These are phyloP conservation scores for Leccinum obscurum DNA, from an alignment of 768 basidiomycete genomes.

Conservation along the genomic window DNA sequence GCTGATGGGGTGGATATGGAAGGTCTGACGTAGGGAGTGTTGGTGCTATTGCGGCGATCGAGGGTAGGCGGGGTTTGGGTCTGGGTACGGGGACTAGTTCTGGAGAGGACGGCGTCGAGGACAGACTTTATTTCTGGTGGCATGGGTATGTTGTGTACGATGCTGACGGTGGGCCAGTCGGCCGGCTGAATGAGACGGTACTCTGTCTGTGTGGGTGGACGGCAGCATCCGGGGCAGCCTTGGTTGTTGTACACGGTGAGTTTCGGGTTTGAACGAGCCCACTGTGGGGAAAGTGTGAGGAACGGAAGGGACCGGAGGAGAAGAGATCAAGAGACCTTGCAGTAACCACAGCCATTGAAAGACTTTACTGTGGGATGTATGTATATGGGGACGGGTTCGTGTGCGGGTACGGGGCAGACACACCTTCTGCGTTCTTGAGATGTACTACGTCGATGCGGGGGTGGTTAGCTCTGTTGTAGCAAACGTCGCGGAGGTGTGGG, in stretches of 20 bases:
- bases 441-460: slow-evolving; percentile 77
- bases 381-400: slow-evolving; percentile 14
- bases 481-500: slow-evolving; percentile 73
- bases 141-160: slow-evolving; percentile 71
- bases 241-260: slow-evolving; percentile 61
- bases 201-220: slow-evolving; percentile 63
- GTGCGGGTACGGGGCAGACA: slow-evolving; percentile 21
- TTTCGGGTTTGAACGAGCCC: slow-evolving; percentile 66
- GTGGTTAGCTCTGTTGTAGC: slow-evolving; percentile 71
- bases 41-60: slow-evolving; percentile 51
- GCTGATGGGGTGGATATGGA: slow-evolving; percentile 32
- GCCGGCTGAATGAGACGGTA: slow-evolving; percentile 63
- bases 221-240: slow-evolving; percentile 90
- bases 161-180: slow-evolving; percentile 80
- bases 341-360: slow-evolving; percentile 87
- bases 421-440: slow-evolving; percentile 88
- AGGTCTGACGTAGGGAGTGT: slow-evolving; percentile 24
- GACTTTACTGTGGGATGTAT: slow-evolving; percentile 55
- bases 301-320: slow-evolving; percentile 22
- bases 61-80: slow-evolving; percentile 35
- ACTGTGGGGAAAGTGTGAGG: slow-evolving; percentile 46
- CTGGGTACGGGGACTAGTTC: slow-evolving; percentile 38
- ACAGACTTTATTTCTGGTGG: slow-evolving; percentile 70
- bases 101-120: slow-evolving; percentile 54
- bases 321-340: slow-evolving; percentile 60